Evolutionary conservation across 2,329 filamentous ascomycete genomes (phyloP).

Genomic region (Aspergillus aculeatinus): DNA sequence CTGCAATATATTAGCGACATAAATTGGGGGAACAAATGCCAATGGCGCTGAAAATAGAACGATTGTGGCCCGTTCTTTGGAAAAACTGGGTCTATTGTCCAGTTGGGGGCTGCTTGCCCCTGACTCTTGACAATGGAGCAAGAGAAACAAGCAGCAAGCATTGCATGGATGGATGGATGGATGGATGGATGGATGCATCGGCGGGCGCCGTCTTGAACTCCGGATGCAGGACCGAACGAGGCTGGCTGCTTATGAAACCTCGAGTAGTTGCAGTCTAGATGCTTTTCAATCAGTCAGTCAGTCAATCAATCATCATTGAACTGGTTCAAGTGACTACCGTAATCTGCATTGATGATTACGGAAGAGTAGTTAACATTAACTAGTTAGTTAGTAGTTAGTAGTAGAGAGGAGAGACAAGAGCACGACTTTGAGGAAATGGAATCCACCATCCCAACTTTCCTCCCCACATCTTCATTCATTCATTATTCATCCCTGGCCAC

Average conservation of each 20-base stretch:
- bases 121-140: not conserved
- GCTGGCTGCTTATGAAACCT: not conserved
- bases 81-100: not conserved
- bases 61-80: not conserved
- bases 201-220: not conserved
- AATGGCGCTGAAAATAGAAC: not conserved
- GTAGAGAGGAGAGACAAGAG: no score
- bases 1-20: not conserved
- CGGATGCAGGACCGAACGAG: not conserved
- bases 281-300: not conserved
- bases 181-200: not conserved
- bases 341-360: not conserved
- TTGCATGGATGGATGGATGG: not conserved
- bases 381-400: no score
- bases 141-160: no score
- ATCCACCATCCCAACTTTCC: constrained; percentile 1
- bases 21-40: not conserved
- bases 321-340: not conserved
- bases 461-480: constrained; percentile 5
- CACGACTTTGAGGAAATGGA: not conserved
- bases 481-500: constrained; percentile 8
- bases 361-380: not conserved
- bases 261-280: not conserved
- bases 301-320: not conserved
- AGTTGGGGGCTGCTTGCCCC: not conserved